These are phyloP conservation scores for Acanthamoeba sp. DNA, from an alignment of 208 protist species.

Conservation along the genomic window DNA sequence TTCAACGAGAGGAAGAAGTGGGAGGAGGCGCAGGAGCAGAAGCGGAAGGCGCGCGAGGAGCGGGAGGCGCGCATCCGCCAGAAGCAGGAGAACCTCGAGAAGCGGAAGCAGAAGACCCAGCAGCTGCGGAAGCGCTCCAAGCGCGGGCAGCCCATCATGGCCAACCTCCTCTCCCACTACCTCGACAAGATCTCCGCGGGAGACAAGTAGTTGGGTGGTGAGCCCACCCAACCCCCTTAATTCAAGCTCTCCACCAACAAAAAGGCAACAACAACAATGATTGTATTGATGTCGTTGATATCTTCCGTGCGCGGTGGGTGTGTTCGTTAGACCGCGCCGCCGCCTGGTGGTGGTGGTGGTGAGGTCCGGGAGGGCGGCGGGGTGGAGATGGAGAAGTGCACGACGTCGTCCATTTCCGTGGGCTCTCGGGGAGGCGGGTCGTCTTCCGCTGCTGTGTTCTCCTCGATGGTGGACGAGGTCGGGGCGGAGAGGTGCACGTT, in stretches of 20 bases:
- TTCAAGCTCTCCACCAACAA: too few relatives aligned
- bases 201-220: not conserved
- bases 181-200: not conserved
- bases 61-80: not conserved
- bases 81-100: not conserved
- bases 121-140: not conserved
- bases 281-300: too few relatives aligned
- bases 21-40: not conserved
- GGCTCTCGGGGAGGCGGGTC: too few relatives aligned
- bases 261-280: too few relatives aligned
- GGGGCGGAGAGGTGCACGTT: slow-evolving; percentile 11
- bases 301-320: too few relatives aligned
- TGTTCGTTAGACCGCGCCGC: too few relatives aligned
- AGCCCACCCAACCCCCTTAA: too few relatives aligned
- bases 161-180: not conserved
- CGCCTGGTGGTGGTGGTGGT: too few relatives aligned
- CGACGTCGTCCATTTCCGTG: too few relatives aligned
- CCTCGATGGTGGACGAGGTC: not conserved
- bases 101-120: not conserved
- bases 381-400: not conserved
- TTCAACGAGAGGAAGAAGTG: not conserved
- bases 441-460: too few relatives aligned
- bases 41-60: slow-evolving; percentile 2
- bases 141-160: slow-evolving; percentile 4
- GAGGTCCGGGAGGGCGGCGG: too few relatives aligned